Percentiles rank a stretch among this genome's conserved stretches.
These are phyloP conservation scores for Dioszegia crocea DNA, from an alignment of 768 basidiomycete species.

Conservation along the genomic window DNA sequence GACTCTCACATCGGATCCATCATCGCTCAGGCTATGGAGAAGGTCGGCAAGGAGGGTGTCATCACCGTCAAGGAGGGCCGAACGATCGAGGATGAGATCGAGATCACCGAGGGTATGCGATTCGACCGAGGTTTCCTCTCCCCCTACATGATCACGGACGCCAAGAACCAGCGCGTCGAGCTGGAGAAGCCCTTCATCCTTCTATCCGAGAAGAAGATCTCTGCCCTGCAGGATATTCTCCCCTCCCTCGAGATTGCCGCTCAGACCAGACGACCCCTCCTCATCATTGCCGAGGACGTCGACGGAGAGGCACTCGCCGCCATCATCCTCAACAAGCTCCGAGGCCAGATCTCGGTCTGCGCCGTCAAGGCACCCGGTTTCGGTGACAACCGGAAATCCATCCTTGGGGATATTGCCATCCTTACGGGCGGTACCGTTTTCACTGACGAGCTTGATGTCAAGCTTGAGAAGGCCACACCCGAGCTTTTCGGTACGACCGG, in stretches of 20 bases:
- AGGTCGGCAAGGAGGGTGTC: slow-evolving; percentile 98
- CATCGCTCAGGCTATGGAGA: slow-evolving; percentile 98
- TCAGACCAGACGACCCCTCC: slow-evolving; percentile 73
- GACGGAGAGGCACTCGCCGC: slow-evolving; percentile 97
- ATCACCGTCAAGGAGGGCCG: slow-evolving; percentile 99
- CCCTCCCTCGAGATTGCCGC: slow-evolving; percentile 66
- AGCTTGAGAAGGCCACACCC: slow-evolving; percentile 81
- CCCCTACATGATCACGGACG: slow-evolving; percentile 97
- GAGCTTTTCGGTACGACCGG: slow-evolving; percentile 90
- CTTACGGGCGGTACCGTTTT: slow-evolving; percentile 97
- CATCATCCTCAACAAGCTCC: slow-evolving; percentile 98
- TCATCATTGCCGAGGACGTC: slow-evolving; percentile 96
- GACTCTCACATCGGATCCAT: slow-evolving; percentile 87
- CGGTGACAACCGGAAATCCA: slow-evolving; percentile 97
- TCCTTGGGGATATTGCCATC: slow-evolving; percentile 94
- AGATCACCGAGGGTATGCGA: slow-evolving; percentile 99
- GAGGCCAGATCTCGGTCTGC: slow-evolving; percentile 88
- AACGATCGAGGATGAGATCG: slow-evolving; percentile 97
- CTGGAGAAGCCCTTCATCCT: slow-evolving; percentile 94
- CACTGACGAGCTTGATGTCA: slow-evolving; percentile 93
- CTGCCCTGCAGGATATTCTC: slow-evolving; percentile 86
- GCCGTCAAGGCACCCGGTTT: slow-evolving; percentile 96
- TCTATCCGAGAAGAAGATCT: slow-evolving; percentile 97
- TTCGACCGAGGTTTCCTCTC: slow-evolving; percentile 99
- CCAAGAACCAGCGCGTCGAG: slow-evolving; percentile 92